Evolutionary conservation across 2,329 filamentous ascomycete species (phyloP).

Genomic region (Penicillium oxalicum): DNA sequence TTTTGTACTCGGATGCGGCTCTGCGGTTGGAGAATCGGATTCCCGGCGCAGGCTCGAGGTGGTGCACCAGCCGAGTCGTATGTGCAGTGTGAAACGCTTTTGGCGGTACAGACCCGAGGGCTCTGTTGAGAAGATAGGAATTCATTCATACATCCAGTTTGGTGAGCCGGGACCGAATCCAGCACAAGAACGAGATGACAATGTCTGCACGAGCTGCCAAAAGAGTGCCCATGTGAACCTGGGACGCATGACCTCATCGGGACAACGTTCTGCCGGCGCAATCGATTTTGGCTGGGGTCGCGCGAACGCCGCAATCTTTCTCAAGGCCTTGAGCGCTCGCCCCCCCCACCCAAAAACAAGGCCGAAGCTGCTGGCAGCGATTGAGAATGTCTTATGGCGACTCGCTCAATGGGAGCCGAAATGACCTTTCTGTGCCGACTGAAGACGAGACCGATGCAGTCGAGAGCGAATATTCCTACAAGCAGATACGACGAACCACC

Average conservation of each 20-base stretch:
- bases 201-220: background rate
- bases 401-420: constrained; percentile 1
- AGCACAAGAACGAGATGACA: background rate
- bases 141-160: constrained; percentile 58
- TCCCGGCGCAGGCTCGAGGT: constrained; percentile 61
- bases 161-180: constrained; percentile 9
- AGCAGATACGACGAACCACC: constrained; percentile 30
- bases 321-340: background rate
- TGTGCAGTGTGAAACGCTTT: constrained; percentile 60
- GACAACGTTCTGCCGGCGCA: constrained; percentile 21
- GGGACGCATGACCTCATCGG: constrained; percentile 25
- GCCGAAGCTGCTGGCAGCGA: constrained; percentile 1
- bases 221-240: background rate
- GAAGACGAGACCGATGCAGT: constrained; percentile 4
- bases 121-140: constrained; percentile 68
- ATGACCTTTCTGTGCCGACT: constrained; percentile 1
- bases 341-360: background rate
- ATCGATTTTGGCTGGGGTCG: constrained; percentile 1
- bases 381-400: constrained; percentile 1
- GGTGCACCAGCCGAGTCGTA: constrained; percentile 59
- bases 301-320: background rate
- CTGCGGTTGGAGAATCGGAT: constrained; percentile 64
- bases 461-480: constrained; percentile 9
- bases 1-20: constrained; percentile 6
- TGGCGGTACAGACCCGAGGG: constrained; percentile 61